Percentiles rank a stretch among this genome's conserved stretches.
These are phyloP conservation scores for Nectriaceae sp. DNA, from an alignment of 2,329 filamentous ascomycete species.

Conservation along the genomic window DNA sequence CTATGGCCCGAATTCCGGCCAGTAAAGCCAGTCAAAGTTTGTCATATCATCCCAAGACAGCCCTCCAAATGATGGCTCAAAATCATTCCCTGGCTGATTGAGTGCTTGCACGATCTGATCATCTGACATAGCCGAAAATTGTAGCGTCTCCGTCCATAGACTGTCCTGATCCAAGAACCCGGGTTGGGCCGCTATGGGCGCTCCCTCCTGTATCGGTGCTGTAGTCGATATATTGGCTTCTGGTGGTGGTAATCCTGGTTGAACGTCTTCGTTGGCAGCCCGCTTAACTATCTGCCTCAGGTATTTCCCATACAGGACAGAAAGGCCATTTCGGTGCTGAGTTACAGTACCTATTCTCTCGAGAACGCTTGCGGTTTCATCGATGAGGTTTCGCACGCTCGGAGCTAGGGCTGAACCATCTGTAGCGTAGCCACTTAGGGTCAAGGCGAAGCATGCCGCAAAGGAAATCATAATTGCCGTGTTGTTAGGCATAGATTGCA, in stretches of 20 bases:
- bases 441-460: slow-evolving; percentile 69
- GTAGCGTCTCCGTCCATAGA: slow-evolving; percentile 53
- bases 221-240: slow-evolving; percentile 8
- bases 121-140: slow-evolving; percentile 70
- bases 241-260: neutral
- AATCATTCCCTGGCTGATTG: slow-evolving; percentile 61
- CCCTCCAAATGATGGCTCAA: slow-evolving; percentile 56
- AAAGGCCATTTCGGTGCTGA: slow-evolving; percentile 66
- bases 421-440: slow-evolving; percentile 60
- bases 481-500: slow-evolving; percentile 78
- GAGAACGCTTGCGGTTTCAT: slow-evolving; percentile 68
- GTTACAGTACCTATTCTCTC: slow-evolving; percentile 69
- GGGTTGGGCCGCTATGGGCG: slow-evolving; percentile 21
- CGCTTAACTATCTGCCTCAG: slow-evolving; percentile 46
- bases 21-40: slow-evolving; percentile 59
- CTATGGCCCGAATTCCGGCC: slow-evolving; percentile 46
- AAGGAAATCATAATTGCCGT: slow-evolving; percentile 80
- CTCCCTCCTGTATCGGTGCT: slow-evolving; percentile 13
- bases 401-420: slow-evolving; percentile 61
- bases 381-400: slow-evolving; percentile 64
- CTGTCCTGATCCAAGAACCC: slow-evolving; percentile 31
- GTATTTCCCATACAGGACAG: slow-evolving; percentile 51
- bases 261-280: slow-evolving; percentile 28
- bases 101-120: slow-evolving; percentile 68
- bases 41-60: slow-evolving; percentile 61